Evolutionary conservation across 148 eudicot genomes (phyloP).

Genomic region (Nyssa sinensis): DNA sequence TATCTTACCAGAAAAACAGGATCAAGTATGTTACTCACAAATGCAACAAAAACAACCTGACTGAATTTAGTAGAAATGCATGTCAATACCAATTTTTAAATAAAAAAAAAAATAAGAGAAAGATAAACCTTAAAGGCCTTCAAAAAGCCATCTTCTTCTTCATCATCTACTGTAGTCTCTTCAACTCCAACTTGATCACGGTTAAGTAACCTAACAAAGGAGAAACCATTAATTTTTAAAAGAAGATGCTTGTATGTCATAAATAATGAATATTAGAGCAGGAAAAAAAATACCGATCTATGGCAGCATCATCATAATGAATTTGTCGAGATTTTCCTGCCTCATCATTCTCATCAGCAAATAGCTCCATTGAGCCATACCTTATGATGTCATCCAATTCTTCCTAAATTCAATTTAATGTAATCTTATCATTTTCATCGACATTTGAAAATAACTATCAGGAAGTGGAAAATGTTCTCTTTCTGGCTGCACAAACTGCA

Average conservation of each 20-base stretch:
- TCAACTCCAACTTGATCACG: conserved; percentile 89
- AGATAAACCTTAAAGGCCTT: conserved; percentile 86
- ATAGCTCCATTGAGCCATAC: conserved; percentile 93
- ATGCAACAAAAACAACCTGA: not conserved
- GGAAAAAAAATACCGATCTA: conserved; percentile 55
- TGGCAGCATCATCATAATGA: conserved; percentile 95
- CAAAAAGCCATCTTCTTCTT: conserved; percentile 76
- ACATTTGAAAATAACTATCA: conserved; percentile 9
- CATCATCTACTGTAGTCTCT: conserved; percentile 76
- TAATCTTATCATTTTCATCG: conserved; percentile 8
- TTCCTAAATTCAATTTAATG: conserved; percentile 52
- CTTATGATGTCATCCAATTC: conserved; percentile 96
- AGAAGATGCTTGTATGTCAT: not conserved
- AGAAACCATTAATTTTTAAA: conserved; percentile 2
- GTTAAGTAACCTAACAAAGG: conserved; percentile 62
- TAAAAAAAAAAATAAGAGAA: not conserved
- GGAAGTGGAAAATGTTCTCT: not conserved
- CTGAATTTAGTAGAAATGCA: not conserved
- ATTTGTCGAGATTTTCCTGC: conserved; percentile 89
- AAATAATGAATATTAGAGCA: conserved; percentile 7
- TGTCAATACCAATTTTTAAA: not conserved
- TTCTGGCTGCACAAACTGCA: not conserved
- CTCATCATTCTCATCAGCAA: conserved; percentile 93
- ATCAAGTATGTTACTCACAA: not conserved
- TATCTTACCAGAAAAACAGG: not conserved